Percentiles rank a stretch among this genome's conserved stretches.
phyloP scores from a whole-genome alignment of 345 rosid species.

The Corchorus olitorius region DNA sequence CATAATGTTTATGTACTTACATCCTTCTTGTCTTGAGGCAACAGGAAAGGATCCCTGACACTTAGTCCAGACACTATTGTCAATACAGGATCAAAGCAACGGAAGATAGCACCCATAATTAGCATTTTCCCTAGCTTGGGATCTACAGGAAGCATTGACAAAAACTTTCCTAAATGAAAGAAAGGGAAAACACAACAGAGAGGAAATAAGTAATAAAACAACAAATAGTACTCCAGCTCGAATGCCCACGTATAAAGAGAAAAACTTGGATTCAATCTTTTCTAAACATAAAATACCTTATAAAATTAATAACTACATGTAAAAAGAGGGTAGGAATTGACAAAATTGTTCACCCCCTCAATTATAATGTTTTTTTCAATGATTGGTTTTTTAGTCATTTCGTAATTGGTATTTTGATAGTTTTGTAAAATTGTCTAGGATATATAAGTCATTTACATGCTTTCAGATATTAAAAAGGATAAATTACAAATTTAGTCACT shows the following conservation, averaged over 20 bases:
- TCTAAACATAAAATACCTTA: background rate
- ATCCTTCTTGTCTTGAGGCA: conserved; percentile 96
- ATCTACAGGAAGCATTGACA: conserved; percentile 95
- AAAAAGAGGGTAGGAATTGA: too few relatives aligned
- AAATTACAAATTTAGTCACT: too few relatives aligned
- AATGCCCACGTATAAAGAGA: background rate
- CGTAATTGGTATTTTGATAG: too few relatives aligned
- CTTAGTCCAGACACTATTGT: conserved; percentile 96
- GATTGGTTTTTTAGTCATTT: too few relatives aligned
- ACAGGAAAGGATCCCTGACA: conserved; percentile 95
- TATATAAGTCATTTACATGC: too few relatives aligned
- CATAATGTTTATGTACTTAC: conserved; percentile 46
- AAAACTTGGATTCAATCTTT: background rate
- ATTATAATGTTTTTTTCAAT: too few relatives aligned
- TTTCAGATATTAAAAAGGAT: too few relatives aligned
- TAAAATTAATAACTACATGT: background rate
- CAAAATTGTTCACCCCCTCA: too few relatives aligned
- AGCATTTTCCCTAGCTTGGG: conserved; percentile 99
- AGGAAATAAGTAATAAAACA: background rate
- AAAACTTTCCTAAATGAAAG: conserved; percentile 60
- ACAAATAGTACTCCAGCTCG: background rate
- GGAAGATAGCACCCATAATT: conserved; percentile 92
- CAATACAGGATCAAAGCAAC: conserved; percentile 90
- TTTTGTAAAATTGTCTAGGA: too few relatives aligned
- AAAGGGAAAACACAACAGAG: conserved; percentile 4